Evolutionary conservation across 148 eudicot genomes (phyloP), one percentile per base, ranked within the genome.

Genomic region (Silene conica): DNA sequence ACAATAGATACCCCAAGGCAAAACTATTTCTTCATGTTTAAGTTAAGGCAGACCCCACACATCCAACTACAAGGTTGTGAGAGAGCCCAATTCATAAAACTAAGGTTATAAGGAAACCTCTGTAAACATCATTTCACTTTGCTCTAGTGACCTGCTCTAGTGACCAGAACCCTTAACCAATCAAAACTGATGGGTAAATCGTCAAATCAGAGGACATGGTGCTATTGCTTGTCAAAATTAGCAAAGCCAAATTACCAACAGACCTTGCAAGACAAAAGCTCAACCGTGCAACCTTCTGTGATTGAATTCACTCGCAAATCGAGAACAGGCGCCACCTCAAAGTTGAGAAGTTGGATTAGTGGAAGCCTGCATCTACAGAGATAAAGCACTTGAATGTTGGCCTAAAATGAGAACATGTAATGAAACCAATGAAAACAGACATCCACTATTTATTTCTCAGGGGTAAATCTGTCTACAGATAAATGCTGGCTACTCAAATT

Each of bases 241-340:
- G 28, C 61, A 61, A 63, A 60, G 20, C 69, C 23, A 57, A 26
- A 1, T 62, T 76, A 77, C 79, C 81, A 77, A 93, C 72, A 52
- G 72, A 69, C 96, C 94, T 85, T 89, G 90, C 98, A 93, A 76
- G 96, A 93, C 76, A 93, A 70, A 84, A 93, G 71, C 83, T 93
- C 91, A 69, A 93, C 92, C 14, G 70, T 70, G 69, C 96, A 93
- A 75, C 84, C 86, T 82, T 93, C 87, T 81, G 70, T 78, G 52
- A 91, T 87, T 78, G 94, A 85, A 25, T 73, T 89, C 65, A 93
- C 89, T 79, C 78, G 84, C 78, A 93, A 82, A 74, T 85, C 94
- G 72, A 93, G 15, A 66, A 91, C 92, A 62, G 98, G 98, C 16
- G 91, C 86, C 69, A 93, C 98, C 76, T 83, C 92, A 83, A 93